Conservation (phyloP, 257 asterid genomes). For the Solanum habrochaites region DNA sequence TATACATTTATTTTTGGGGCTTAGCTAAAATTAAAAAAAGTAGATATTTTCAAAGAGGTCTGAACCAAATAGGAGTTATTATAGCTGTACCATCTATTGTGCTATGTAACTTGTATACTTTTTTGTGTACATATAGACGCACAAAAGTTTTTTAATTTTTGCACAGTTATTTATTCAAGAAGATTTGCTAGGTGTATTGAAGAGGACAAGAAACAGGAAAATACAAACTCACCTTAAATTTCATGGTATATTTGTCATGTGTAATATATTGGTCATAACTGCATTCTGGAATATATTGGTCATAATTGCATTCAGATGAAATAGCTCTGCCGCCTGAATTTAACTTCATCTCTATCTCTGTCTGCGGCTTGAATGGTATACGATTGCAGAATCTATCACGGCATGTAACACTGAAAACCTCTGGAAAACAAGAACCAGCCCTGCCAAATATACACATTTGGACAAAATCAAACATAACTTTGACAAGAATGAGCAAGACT, state of each 20-base stretch:
- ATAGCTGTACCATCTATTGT: neutral
- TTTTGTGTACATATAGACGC: too few relatives aligned
- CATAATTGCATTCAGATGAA: slow-evolving; percentile 6
- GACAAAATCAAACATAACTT: neutral
- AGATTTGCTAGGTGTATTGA: neutral
- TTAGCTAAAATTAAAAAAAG: too few relatives aligned
- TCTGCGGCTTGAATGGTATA: slow-evolving; percentile 15
- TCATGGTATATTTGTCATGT: slow-evolving; percentile 13
- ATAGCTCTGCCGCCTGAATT: slow-evolving; percentile 5
- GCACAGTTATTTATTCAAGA: neutral
- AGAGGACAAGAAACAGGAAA: neutral
- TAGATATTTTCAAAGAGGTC: too few relatives aligned
- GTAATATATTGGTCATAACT: slow-evolving; percentile 12
- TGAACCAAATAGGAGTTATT: too few relatives aligned
- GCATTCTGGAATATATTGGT: slow-evolving; percentile 12
- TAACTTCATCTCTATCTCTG: slow-evolving; percentile 21
- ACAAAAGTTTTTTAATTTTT: neutral
- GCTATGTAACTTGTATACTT: too few relatives aligned
- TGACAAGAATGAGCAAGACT: neutral
- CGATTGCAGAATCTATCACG: slow-evolving; percentile 32
- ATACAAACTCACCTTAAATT: slow-evolving; percentile 25
- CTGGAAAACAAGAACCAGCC: slow-evolving; percentile 30
- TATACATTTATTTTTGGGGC: too few relatives aligned
- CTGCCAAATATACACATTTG: slow-evolving; percentile 18
- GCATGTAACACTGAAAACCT: slow-evolving; percentile 26